Percentiles rank a stretch among this genome's conserved stretches.
Evolutionary conservation across 257 asterid species (phyloP).

Genomic region (Phtheirospermum japonicum): DNA sequence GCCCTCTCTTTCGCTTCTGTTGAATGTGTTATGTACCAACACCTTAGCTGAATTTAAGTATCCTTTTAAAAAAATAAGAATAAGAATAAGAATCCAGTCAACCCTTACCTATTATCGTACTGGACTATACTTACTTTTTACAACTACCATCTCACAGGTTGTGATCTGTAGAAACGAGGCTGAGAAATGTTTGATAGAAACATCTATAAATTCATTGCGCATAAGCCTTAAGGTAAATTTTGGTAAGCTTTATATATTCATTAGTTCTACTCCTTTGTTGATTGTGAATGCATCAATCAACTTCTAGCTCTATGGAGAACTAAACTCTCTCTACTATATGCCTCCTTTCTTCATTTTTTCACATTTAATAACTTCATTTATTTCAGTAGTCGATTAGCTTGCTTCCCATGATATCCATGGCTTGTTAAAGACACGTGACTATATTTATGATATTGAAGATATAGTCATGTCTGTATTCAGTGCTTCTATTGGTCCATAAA

Average conservation of each 20-base stretch:
- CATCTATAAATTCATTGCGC: conserved; percentile 92
- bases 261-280: conserved; percentile 12
- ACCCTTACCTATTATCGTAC: conserved; percentile 18
- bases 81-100: too few relatives aligned
- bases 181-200: conserved; percentile 96
- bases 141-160: conserved; percentile 53
- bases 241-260: conserved; percentile 20
- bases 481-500: too few relatives aligned
- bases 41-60: conserved; percentile 14
- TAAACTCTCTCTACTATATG: background rate
- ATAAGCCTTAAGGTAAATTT: conserved; percentile 89
- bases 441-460: too few relatives aligned
- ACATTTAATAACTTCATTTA: conserved; percentile 3
- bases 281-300: conserved; percentile 16
- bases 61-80: too few relatives aligned
- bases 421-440: too few relatives aligned
- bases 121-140: conserved; percentile 24
- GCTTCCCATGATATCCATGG: too few relatives aligned
- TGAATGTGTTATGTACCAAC: background rate
- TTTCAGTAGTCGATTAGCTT: too few relatives aligned
- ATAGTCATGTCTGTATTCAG: too few relatives aligned
- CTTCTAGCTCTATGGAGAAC: conserved; percentile 1
- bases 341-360: conserved; percentile 12
- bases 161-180: conserved; percentile 91
- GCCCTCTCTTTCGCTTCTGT: background rate